phyloP scores from a whole-genome alignment of 1,139 yeast genomes.

The Nadsonia starkeyi-henricii region DNA sequence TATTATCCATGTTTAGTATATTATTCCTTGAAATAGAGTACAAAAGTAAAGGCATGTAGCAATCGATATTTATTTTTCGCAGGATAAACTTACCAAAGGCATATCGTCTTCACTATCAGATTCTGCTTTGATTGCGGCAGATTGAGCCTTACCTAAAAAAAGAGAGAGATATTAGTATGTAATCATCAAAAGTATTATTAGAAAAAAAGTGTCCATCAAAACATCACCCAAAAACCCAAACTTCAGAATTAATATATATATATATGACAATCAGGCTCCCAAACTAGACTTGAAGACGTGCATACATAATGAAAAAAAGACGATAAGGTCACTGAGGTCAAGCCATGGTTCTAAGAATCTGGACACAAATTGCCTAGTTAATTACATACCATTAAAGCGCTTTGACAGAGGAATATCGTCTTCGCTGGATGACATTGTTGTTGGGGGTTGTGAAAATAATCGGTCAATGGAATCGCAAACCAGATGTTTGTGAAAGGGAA shows the following conservation, averaged over 20 bases:
- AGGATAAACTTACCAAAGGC: slow-evolving; percentile 10
- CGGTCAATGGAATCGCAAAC: no score
- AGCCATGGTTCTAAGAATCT: no score
- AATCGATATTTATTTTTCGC: not conserved
- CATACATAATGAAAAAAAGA: no score
- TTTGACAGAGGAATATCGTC: not conserved
- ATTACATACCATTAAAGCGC: not conserved
- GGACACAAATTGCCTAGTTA: not conserved
- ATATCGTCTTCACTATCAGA: slow-evolving; percentile 7
- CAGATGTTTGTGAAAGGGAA: not conserved
- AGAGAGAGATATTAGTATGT: not conserved
- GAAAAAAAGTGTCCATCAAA: not conserved
- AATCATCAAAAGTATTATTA: not conserved
- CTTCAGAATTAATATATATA: slow-evolving; percentile 1
- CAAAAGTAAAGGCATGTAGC: no score
- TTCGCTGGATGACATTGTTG: not conserved
- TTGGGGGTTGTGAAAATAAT: no score
- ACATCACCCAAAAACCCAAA: not conserved
- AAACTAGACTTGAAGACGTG: no score
- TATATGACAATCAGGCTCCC: slow-evolving; percentile 1
- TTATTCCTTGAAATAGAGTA: slow-evolving; percentile 1
- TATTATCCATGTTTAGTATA: not conserved
- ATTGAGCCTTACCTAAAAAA: not conserved
- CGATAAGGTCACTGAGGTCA: no score
- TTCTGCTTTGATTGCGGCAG: not conserved